A percentile compares a stretch with the other conserved stretches of the same genome.
These are phyloP conservation scores for Nannizziopsis arthrosporioides DNA, from an alignment of 2,329 filamentous ascomycete genomes.

Conservation along the genomic window DNA sequence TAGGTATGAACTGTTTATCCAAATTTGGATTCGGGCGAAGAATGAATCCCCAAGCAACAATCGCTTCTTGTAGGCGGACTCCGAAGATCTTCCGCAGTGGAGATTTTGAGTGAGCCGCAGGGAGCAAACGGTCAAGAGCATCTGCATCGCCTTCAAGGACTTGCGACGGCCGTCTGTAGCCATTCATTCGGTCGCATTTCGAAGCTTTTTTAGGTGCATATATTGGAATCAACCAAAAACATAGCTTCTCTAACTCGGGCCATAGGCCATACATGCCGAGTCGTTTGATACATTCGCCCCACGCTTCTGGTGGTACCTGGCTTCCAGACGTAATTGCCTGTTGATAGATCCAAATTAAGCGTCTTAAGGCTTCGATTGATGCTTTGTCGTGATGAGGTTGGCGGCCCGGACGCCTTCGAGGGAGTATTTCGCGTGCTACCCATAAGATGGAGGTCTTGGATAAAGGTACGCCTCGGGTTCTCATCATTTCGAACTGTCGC, in stretches of 20 bases:
- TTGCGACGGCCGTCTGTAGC: not conserved
- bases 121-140: conserved; percentile 3
- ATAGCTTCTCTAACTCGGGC: conserved; percentile 41
- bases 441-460: conserved; percentile 35
- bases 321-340: conserved; percentile 37
- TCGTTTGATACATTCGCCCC: conserved; percentile 49
- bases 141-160: not conserved
- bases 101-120: conserved; percentile 11
- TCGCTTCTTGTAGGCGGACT: conserved; percentile 33
- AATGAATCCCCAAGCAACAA: conserved; percentile 42
- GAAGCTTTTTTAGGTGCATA: conserved; percentile 23
- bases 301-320: conserved; percentile 35
- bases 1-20: conserved; percentile 14
- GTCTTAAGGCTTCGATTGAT: conserved; percentile 28
- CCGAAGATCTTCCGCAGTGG: conserved; percentile 35
- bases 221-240: conserved; percentile 40
- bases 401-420: conserved; percentile 21
- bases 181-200: not conserved
- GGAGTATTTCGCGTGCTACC: conserved; percentile 30
- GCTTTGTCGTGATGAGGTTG: conserved; percentile 19
- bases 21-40: conserved; percentile 20
- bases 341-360: conserved; percentile 40
- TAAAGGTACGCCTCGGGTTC: conserved; percentile 32
- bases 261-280: conserved; percentile 47
- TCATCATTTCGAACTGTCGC: conserved; percentile 40